Evolutionary conservation across 345 rosid species (phyloP).

Genomic region (Sapria himalayana): DNA sequence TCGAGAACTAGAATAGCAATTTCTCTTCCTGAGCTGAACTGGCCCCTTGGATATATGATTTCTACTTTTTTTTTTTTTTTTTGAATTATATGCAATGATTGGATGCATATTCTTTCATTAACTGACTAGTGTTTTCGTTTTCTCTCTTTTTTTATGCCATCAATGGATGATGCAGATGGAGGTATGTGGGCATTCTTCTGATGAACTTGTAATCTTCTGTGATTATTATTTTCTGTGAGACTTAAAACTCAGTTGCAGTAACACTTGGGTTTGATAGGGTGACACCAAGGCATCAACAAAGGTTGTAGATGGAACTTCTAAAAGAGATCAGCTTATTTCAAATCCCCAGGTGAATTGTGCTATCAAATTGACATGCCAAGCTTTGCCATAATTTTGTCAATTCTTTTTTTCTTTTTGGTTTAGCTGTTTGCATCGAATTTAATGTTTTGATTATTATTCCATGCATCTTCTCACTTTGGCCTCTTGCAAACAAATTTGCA

Average conservation of each 20-base stretch:
- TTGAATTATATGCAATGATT: neutral
- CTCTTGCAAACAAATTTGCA: slow-evolving; percentile 16
- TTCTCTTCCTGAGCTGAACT: too few species aligned
- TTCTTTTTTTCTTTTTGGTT: neutral
- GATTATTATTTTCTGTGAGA: neutral
- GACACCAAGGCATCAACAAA: slow-evolving; percentile 62
- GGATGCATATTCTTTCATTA: neutral
- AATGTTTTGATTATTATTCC: neutral
- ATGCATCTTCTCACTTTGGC: neutral
- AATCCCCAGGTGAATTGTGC: slow-evolving; percentile 28
- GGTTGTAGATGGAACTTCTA: slow-evolving; percentile 44
- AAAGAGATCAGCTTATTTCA: slow-evolving; percentile 32
- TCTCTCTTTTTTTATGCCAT: slow-evolving; percentile 8
- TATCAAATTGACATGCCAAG: neutral
- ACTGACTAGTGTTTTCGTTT: slow-evolving; percentile 4
- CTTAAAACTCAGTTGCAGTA: neutral
- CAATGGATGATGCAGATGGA: slow-evolving; percentile 47
- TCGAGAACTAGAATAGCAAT: neutral
- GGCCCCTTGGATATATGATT: too few species aligned
- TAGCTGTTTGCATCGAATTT: neutral
- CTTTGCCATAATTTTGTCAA: neutral
- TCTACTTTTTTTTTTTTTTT: neutral
- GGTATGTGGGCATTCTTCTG: slow-evolving; percentile 20
- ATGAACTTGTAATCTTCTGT: neutral
- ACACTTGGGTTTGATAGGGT: slow-evolving; percentile 26